Evolutionary conservation across 1,139 yeast species (phyloP).

Genomic region (Geotrichum fermentans): DNA sequence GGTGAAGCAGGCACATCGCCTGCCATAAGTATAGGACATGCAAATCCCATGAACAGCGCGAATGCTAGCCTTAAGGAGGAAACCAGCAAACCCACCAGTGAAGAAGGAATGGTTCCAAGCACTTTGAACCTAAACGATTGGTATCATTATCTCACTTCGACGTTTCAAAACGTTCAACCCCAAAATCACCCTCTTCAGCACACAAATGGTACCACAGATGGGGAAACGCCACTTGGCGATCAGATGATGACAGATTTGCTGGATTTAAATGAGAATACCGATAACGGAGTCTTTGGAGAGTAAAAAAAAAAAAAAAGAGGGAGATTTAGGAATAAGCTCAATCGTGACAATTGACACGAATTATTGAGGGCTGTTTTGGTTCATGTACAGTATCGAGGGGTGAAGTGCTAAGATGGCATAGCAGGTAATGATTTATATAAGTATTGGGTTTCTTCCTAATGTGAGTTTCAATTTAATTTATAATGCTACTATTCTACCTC

Average conservation of each 20-base stretch:
- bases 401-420: too few species aligned
- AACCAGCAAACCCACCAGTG: background rate
- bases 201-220: background rate
- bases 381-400: too few species aligned
- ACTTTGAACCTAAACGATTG: constrained; percentile 39
- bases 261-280: background rate
- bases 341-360: too few species aligned
- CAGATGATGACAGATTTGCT: background rate
- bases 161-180: constrained; percentile 12
- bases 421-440: too few species aligned
- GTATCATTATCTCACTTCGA: constrained; percentile 37
- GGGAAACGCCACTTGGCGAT: background rate
- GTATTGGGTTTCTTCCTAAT: too few species aligned
- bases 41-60: too few species aligned
- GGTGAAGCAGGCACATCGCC: background rate
- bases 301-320: too few species aligned
- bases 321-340: too few species aligned
- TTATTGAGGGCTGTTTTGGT: too few species aligned
- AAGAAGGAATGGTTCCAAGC: constrained; percentile 28
- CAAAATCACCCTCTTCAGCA: background rate
- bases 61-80: background rate
- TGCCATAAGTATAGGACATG: too few species aligned
- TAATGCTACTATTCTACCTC: too few species aligned
- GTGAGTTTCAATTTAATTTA: too few species aligned
- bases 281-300: background rate